A percentile compares a stretch with the other conserved stretches of the same genome.
Conservation (phyloP, 495 filamentous ascomycete genomes). For the Aspergillus steynii region DNA sequence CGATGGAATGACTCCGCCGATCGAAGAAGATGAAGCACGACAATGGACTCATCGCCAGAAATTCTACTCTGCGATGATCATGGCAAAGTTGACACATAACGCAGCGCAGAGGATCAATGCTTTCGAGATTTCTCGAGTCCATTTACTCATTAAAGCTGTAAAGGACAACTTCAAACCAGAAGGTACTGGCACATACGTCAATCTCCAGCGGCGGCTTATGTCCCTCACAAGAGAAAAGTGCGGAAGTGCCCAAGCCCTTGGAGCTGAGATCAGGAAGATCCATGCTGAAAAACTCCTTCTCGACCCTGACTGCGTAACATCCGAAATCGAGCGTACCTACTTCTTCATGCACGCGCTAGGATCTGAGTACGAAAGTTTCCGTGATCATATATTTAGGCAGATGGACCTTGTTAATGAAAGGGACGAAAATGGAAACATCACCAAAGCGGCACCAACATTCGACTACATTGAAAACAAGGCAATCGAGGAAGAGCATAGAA, state of each 20-base stretch:
- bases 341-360: background rate
- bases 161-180: background rate
- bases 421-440: background rate
- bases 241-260: background rate
- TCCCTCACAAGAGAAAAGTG: background rate
- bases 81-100: background rate
- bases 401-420: slow-evolving; percentile 5
- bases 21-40: background rate
- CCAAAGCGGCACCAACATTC: slow-evolving; percentile 1
- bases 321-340: background rate
- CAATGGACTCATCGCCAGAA: background rate
- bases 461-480: slow-evolving; percentile 5
- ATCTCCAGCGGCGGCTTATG: background rate
- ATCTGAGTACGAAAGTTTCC: background rate
- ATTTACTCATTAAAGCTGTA: background rate
- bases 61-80: background rate
- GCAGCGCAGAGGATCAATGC: background rate
- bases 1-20: background rate
- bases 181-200: background rate
- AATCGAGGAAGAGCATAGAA: background rate
- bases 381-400: background rate
- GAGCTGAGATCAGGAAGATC: background rate
- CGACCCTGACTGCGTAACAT: background rate
- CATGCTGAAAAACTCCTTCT: background rate
- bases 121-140: background rate